phyloP scores from a whole-genome alignment of 2,329 filamentous ascomycete species.

The Aspergillaceae sp. region DNA sequence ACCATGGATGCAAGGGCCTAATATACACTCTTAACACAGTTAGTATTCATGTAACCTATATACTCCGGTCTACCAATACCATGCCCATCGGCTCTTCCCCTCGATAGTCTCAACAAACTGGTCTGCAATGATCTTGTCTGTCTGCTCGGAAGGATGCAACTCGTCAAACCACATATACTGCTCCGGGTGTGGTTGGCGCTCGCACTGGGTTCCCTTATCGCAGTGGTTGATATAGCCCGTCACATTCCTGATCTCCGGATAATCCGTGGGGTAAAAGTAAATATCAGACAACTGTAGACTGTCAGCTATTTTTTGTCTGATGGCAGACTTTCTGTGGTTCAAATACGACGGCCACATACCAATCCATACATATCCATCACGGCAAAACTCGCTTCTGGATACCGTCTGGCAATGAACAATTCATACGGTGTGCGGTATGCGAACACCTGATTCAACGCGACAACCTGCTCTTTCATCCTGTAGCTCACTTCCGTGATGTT shows the following conservation, averaged over 20 bases:
- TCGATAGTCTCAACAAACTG: slow-evolving; percentile 49
- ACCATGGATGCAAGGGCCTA: no score
- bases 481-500: slow-evolving; percentile 45
- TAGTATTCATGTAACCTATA: neutral
- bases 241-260: slow-evolving; percentile 50
- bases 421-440: slow-evolving; percentile 45
- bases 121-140: slow-evolving; percentile 49
- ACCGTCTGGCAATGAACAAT: slow-evolving; percentile 33
- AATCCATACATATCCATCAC: slow-evolving; percentile 60
- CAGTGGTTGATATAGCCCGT: slow-evolving; percentile 53
- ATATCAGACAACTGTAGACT: slow-evolving; percentile 52
- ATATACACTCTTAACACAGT: no score
- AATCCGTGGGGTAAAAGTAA: slow-evolving; percentile 50
- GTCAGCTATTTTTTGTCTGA: neutral
- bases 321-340: neutral
- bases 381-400: slow-evolving; percentile 51
- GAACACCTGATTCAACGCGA: slow-evolving; percentile 44
- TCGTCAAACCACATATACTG: slow-evolving; percentile 67
- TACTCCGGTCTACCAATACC: slow-evolving; percentile 13
- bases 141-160: slow-evolving; percentile 61
- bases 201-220: slow-evolving; percentile 33
- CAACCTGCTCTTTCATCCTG: slow-evolving; percentile 46
- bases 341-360: slow-evolving; percentile 21
- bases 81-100: slow-evolving; percentile 32
- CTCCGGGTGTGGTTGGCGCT: slow-evolving; percentile 40